A percentile compares a stretch with the other conserved stretches of the same genome.
These are phyloP conservation scores for Ormosia emarginata DNA, from an alignment of 306 rosid genomes.

Conservation along the genomic window DNA sequence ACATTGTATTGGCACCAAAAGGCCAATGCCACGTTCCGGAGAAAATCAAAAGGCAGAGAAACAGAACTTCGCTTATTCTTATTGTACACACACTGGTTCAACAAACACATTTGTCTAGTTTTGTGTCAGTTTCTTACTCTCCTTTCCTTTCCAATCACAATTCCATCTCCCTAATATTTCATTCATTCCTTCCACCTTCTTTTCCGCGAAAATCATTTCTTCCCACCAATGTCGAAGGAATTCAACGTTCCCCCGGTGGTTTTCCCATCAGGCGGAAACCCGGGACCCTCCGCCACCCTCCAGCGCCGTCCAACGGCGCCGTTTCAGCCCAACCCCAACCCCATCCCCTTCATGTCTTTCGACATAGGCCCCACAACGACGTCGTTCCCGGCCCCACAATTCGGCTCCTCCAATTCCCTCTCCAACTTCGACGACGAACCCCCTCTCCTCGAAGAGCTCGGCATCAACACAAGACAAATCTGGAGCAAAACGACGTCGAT, in stretches of 20 bases:
- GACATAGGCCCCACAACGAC: conserved; percentile 18
- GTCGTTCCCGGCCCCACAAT: not conserved
- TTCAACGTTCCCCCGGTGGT: conserved; percentile 29
- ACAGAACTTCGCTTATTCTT: no score
- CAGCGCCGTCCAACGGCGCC: conserved; percentile 22
- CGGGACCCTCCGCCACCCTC: not conserved
- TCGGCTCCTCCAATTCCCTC: not conserved
- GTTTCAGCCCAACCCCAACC: conserved; percentile 13
- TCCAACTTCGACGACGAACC: conserved; percentile 16
- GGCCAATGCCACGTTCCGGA: no score
- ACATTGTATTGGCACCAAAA: no score
- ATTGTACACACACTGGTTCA: no score
- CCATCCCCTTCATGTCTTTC: conserved; percentile 34
- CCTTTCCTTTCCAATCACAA: no score
- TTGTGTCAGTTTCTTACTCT: no score
- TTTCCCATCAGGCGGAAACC: conserved; percentile 28
- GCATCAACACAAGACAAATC: conserved; percentile 28
- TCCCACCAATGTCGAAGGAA: conserved; percentile 18
- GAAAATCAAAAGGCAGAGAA: no score
- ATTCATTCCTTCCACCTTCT: no score
- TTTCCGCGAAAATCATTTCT: no score
- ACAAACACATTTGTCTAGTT: no score
- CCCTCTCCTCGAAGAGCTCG: conserved; percentile 34
- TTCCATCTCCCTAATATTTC: no score
- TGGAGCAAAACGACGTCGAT: conserved; percentile 32